Evolutionary conservation across 257 asterid species (phyloP).

Genomic region (Rhazya stricta): DNA sequence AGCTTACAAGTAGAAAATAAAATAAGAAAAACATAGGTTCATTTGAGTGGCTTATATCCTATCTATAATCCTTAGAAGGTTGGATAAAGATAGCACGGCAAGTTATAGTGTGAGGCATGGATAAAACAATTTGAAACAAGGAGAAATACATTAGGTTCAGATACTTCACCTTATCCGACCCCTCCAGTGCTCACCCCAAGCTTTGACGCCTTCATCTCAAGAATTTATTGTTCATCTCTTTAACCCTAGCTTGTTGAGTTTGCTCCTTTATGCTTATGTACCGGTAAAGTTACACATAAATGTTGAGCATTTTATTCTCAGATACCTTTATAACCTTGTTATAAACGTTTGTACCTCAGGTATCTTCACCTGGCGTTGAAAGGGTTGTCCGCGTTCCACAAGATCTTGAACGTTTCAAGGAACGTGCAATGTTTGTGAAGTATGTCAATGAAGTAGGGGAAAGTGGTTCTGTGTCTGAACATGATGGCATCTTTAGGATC

Average conservation of each 20-base stretch:
- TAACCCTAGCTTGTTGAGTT: neutral
- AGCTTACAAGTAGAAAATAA: too few species aligned
- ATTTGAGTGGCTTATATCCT: too few species aligned
- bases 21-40: too few species aligned
- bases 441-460: constrained; percentile 39
- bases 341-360: constrained; percentile 34
- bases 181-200: neutral
- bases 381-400: constrained; percentile 67
- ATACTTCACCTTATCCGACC: neutral
- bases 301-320: neutral
- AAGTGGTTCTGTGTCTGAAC: constrained; percentile 41
- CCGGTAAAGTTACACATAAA: neutral
- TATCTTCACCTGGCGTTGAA: constrained; percentile 88
- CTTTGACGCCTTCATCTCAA: neutral
- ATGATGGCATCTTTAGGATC: constrained; percentile 64
- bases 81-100: neutral
- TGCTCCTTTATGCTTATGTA: neutral
- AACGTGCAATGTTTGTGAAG: constrained; percentile 68
- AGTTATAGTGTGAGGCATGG: neutral
- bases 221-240: neutral
- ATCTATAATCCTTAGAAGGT: neutral
- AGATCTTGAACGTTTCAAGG: constrained; percentile 84
- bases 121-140: too few species aligned
- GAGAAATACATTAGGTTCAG: too few species aligned
- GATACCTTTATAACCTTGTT: neutral